Base-by-base conservation (phyloP, 192 early-diverging fungal genomes). In the Linnemannia hyalina region DNA sequence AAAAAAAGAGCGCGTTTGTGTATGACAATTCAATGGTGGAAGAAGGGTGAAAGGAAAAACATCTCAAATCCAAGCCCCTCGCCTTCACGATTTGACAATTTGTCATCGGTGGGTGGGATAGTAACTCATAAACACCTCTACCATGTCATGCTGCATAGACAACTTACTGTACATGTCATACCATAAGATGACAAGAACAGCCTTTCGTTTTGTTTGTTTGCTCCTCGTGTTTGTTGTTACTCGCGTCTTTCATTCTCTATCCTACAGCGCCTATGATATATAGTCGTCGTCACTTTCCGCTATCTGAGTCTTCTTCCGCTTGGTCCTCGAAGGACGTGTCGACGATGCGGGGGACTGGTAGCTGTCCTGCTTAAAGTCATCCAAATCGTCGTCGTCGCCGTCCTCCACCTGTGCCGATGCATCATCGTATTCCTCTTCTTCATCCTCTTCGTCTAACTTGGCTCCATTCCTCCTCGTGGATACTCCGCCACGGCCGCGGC, bases 211-310 rank as follows among this genome's bases (percentile, higher is more conserved):
- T 68, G n/a, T 68, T 68, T 70, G 32, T 41, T 38, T 40, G 71
- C n/a, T 73, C 18, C 60, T 23, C 16, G 40, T 65, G 4, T 77
- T 44, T 35, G 68, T 41, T 70, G 68, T 44, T 46, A 6, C 42
- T 20, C 9, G 65, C 65, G 41, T 68, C 26, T 38, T 63, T 60
- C 40, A 29, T 46, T 32, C 6, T 76, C 40, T 35, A 52, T 4
- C 35, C 7, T 35, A 7, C 13, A 65, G 60, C 26, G 10, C 44
- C 49, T 71, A 78, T 57, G 38, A 81, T 70, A 73, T 72, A 78
- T 77, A 86, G 54, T 86, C 84, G 26, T 81, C 80, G 38, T 86
- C 84, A 41, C 84, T 86, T 20, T 80, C 78, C 15, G 74, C 72
- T 40, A 86, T 81, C 60, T 60, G 44, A 16, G 84, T 68, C 68